Evolutionary conservation across 176 grass and related monocot species (phyloP).

Genomic region (Puya raimondii): DNA sequence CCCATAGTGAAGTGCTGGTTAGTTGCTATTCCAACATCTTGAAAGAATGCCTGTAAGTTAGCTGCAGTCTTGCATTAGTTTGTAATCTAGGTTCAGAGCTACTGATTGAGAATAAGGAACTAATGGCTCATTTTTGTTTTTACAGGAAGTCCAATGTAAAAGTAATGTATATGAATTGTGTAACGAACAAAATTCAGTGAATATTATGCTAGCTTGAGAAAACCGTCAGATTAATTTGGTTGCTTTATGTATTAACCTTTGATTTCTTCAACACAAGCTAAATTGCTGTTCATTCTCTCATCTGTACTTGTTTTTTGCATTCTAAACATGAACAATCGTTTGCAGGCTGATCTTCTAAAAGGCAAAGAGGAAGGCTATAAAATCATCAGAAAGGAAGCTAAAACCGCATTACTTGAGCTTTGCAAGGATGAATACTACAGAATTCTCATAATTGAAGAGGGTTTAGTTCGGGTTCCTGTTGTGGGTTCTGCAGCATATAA

Average conservation of each 20-base stretch:
- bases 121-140: neutral
- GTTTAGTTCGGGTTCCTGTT: conserved; percentile 52
- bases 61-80: neutral
- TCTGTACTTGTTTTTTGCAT: neutral
- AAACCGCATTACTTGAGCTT: conserved; percentile 43
- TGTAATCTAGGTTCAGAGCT: neutral
- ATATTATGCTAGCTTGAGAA: neutral
- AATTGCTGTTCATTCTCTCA: neutral
- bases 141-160: neutral
- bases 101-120: neutral
- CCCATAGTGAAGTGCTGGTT: too few relatives aligned
- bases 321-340: neutral
- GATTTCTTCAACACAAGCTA: neutral
- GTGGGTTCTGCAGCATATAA: conserved; percentile 55
- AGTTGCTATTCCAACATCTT: neutral
- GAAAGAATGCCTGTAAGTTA: neutral
- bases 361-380: conserved; percentile 48
- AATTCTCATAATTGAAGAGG: conserved; percentile 54
- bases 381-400: conserved; percentile 53
- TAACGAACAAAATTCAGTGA: neutral
- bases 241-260: neutral
- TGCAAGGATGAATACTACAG: conserved; percentile 37
- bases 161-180: neutral
- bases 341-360: conserved; percentile 45
- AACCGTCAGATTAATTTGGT: neutral